Evolutionary conservation across 2,329 filamentous ascomycete genomes (phyloP), one percentile per base, ranked within the genome.

Genomic region (Pseudogymnoascus sp.): DNA sequence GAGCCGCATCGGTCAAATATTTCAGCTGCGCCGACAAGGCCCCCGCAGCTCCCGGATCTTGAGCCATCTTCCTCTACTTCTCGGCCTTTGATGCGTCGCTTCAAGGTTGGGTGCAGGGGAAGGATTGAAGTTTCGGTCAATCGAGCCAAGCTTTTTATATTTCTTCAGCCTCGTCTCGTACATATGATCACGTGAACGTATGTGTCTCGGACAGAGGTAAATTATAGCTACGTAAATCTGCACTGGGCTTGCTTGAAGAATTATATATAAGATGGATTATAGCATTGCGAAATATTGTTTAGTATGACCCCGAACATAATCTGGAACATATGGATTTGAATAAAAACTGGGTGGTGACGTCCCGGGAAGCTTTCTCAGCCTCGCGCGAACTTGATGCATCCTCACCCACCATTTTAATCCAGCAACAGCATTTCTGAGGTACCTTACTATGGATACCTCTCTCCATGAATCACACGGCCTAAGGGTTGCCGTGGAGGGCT

Each of bases 401-500:
- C 48, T 55, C 44, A 55, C 6, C 6, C 44, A 17, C n/a, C 27
- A 8, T 55, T 55, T 33, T 33, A 33, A 33, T 31, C 29, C 29
- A 33, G 9, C 15, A 33, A 27, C 3, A 10, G 29, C 9, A 33
- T 55, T 55, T 1, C 4, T 29, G 6, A 3, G 29, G 27, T 33
- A 33, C n/a, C 33, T 38, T 60, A 66, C 41, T 4, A 71, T 72
- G 69, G 62, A 65, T 60, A 61, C 66, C 61, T 60, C 66, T 61
- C 42, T 71, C 10, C 41, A 68, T 17, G 68, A 72, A 61, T 66
- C 65, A 33, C 66, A 72, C 51, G 83, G 83, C 63, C 78, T 96
- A 64, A 86, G 91, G 62, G 81, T 97, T 65, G 93, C 92, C 17
- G 78, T 96, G 5, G 90, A 96, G 79, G 92, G 92, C 69, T 96